phyloP scores from a whole-genome alignment of 2,329 filamentous ascomycete species.

The Ceratocystis cacaofunesta region DNA sequence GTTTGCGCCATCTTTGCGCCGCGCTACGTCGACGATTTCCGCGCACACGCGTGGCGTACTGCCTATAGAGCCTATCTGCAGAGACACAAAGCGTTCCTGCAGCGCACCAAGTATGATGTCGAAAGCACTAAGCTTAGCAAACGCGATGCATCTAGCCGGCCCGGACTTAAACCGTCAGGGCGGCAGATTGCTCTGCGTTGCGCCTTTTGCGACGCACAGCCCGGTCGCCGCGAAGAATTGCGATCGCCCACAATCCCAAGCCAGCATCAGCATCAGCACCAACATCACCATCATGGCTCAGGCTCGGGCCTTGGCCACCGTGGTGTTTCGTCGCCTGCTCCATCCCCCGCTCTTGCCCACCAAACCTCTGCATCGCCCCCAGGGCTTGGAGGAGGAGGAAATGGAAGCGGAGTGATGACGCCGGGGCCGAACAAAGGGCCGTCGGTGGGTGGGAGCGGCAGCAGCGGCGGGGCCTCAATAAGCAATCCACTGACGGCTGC shows the following conservation, averaged over 20 bases:
- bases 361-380: conserved; percentile 9
- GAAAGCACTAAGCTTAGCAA: conserved; percentile 58
- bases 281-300: conserved; percentile 13
- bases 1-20: conserved; percentile 61
- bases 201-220: conserved; percentile 56
- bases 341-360: background rate
- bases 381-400: background rate
- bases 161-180: conserved; percentile 48
- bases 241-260: conserved; percentile 26
- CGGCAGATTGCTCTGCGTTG: conserved; percentile 62
- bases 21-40: conserved; percentile 60
- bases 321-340: background rate
- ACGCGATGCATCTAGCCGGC: conserved; percentile 38
- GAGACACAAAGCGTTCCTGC: conserved; percentile 57
- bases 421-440: background rate
- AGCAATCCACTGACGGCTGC: conserved; percentile 44
- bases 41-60: conserved; percentile 59
- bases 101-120: conserved; percentile 63
- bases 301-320: background rate
- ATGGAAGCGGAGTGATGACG: background rate
- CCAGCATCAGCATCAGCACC: conserved; percentile 16
- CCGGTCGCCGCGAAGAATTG: conserved; percentile 21
- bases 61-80: conserved; percentile 57
- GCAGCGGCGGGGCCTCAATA: conserved; percentile 15
- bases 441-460: conserved; percentile 18